Evolutionary conservation across 495 filamentous ascomycete species (phyloP).

Genomic region (Tetracladium setigerum): DNA sequence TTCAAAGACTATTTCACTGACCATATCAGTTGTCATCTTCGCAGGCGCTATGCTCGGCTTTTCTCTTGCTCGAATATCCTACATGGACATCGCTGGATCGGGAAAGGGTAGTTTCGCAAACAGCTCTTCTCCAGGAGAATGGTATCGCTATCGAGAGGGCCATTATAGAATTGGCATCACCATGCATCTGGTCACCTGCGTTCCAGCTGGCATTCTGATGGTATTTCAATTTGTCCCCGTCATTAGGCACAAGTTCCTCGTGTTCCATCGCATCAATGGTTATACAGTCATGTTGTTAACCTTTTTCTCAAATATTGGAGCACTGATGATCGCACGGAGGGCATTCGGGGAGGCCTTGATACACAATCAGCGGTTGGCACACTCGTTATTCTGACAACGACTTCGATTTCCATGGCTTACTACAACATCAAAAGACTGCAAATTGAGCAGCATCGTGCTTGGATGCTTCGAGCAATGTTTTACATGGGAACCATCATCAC

Average conservation of each 20-base stretch:
- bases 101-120: slow-evolving; percentile 4
- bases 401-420: slow-evolving; percentile 29
- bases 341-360: slow-evolving; percentile 37
- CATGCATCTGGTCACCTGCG: slow-evolving; percentile 34
- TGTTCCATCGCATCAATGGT: slow-evolving; percentile 47
- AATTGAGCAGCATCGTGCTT: slow-evolving; percentile 48
- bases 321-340: slow-evolving; percentile 34
- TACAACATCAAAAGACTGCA: slow-evolving; percentile 44
- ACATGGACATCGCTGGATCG: slow-evolving; percentile 28
- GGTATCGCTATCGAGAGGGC: slow-evolving; percentile 34
- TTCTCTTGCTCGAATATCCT: slow-evolving; percentile 22
- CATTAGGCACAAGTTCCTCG: slow-evolving; percentile 36
- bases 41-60: slow-evolving; percentile 26
- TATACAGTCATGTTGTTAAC: slow-evolving; percentile 37
- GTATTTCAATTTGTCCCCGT: slow-evolving; percentile 43
- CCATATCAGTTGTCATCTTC: slow-evolving; percentile 22
- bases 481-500: slow-evolving; percentile 42
- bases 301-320: slow-evolving; percentile 28
- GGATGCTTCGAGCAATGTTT: slow-evolving; percentile 45
- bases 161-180: slow-evolving; percentile 36
- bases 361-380: slow-evolving; percentile 30
- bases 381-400: slow-evolving; percentile 29
- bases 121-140: slow-evolving; percentile 36
- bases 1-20: neutral
- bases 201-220: slow-evolving; percentile 39